Base-by-base conservation (phyloP, 2,329 filamentous ascomycete species). In the Ophiostoma ips region DNA sequence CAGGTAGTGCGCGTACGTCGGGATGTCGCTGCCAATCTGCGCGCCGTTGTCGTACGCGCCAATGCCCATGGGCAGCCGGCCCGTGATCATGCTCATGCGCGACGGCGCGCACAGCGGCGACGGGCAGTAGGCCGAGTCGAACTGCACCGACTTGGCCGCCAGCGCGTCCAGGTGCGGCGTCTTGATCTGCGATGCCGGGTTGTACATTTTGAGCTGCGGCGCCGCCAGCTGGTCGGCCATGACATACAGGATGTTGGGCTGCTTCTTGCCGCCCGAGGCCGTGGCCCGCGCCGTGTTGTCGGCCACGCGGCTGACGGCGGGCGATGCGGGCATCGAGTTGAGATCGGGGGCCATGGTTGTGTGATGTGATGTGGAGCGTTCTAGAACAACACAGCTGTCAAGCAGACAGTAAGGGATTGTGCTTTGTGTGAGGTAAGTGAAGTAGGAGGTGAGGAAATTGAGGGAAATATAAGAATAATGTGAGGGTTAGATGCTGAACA, bases 191-290 rank as follows among this genome's bases (percentile, higher is more conserved):
- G 88, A 94, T 48, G 83, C 73, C 43, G 81, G 76, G 66, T 95
- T 89, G 71, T 95, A 88, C 71, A 95, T 90, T 70, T 88, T 90
- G 58, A 95, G 78, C 58, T 89, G 76, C 16, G 89, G 89, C 28
- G 89, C 89, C 16, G 89, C 85, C 64, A 95, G 79, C 70, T 95
- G 89, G 68, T 95, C 89, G 50, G 89, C 89, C 88, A 95, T 95
- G 69, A 95, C 94, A 72, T 92, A 95, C 44, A 89, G 73, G 58
- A 90, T 85, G 66, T 89, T 89, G 54, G 84, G 84, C 63, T 74
- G 49, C 57, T 71, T 71, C 58, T 71, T 71, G 52, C 35, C 18
- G 2, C 28, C 18, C 1, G 40, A 11, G n/a, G 24, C 6, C 9
- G 44, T 43, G 33, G 41, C 37, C 31, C 50, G 37, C 12, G 28